phyloP scores from a whole-genome alignment of 1,139 yeast species.

The Debaryomyces nepalensis region DNA sequence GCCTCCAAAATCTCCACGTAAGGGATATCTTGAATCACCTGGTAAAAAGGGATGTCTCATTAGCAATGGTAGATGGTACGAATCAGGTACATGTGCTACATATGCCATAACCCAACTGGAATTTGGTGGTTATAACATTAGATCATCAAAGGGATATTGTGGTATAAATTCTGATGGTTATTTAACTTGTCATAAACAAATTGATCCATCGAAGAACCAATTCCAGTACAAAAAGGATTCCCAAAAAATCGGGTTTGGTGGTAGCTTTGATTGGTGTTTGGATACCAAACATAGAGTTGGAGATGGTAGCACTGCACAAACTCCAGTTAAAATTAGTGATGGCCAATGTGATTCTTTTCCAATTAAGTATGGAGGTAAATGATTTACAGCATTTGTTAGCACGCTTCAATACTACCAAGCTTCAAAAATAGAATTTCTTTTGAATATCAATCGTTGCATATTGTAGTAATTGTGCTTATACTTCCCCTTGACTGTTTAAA shows the following conservation, averaged over 20 bases:
- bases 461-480: too few relatives aligned
- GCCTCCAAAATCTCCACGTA: constrained; percentile 37
- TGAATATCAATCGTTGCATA: too few relatives aligned
- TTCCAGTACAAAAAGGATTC: constrained; percentile 54
- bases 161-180: constrained; percentile 47
- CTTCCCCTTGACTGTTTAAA: too few relatives aligned
- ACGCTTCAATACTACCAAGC: too few relatives aligned
- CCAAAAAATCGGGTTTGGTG: constrained; percentile 63
- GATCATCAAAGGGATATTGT: constrained; percentile 76
- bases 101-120: constrained; percentile 56
- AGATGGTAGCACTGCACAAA: constrained; percentile 57
- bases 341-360: constrained; percentile 36
- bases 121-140: constrained; percentile 73
- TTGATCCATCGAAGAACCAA: constrained; percentile 48
- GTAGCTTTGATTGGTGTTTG: constrained; percentile 63
- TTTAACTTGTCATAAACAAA: constrained; percentile 38
- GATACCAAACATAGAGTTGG: constrained; percentile 45
- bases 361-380: constrained; percentile 5
- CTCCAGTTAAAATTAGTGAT: constrained; percentile 55
- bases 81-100: constrained; percentile 85
- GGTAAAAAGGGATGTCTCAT: constrained; percentile 77
- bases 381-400: too few relatives aligned
- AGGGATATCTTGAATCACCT: constrained; percentile 53
- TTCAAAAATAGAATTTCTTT: too few relatives aligned
- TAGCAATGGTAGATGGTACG: constrained; percentile 83